A percentile compares a stretch with the other conserved stretches of the same genome.
Conservation (phyloP, 1,284 basidiomycete species). For the Trichosporon inkin region DNA sequence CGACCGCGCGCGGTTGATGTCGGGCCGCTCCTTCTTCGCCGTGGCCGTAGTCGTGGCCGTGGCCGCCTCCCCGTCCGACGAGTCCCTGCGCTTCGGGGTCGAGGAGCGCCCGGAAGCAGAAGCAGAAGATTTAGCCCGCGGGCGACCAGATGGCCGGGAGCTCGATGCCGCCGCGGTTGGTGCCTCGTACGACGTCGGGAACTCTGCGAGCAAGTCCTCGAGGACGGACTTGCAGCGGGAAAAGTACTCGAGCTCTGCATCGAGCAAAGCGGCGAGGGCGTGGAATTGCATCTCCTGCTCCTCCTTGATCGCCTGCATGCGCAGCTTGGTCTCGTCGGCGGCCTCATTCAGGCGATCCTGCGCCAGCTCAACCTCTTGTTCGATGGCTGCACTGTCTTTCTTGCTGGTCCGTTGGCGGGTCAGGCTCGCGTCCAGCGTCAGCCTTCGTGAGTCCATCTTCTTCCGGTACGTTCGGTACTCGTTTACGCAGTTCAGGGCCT, state of each 20-base stretch:
- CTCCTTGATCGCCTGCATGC: slow-evolving; percentile 71
- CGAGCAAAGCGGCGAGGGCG: slow-evolving; percentile 65
- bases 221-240: slow-evolving; percentile 66
- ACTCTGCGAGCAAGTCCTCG: slow-evolving; percentile 61
- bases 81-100: slow-evolving; percentile 19
- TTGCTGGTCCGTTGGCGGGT: slow-evolving; percentile 60
- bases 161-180: background rate
- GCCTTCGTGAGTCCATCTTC: slow-evolving; percentile 69
- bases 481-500: slow-evolving; percentile 50
- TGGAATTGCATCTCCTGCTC: slow-evolving; percentile 63
- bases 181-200: slow-evolving; percentile 51
- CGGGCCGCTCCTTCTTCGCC: background rate
- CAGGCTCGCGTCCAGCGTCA: slow-evolving; percentile 69
- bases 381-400: slow-evolving; percentile 64
- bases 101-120: slow-evolving; percentile 22
- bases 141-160: background rate
- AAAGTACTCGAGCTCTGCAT: slow-evolving; percentile 68
- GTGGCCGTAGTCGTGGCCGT: slow-evolving; percentile 1
- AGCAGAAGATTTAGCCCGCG: slow-evolving; percentile 18
- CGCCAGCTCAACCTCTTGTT: slow-evolving; percentile 68
- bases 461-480: slow-evolving; percentile 49
- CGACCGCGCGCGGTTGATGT: slow-evolving; percentile 9
- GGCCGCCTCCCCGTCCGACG: slow-evolving; percentile 13
- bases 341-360: slow-evolving; percentile 77
- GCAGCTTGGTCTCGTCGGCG: slow-evolving; percentile 67